Base-by-base conservation (phyloP, 1,284 basidiomycete genomes). In the Microbotryum violaceum region DNA sequence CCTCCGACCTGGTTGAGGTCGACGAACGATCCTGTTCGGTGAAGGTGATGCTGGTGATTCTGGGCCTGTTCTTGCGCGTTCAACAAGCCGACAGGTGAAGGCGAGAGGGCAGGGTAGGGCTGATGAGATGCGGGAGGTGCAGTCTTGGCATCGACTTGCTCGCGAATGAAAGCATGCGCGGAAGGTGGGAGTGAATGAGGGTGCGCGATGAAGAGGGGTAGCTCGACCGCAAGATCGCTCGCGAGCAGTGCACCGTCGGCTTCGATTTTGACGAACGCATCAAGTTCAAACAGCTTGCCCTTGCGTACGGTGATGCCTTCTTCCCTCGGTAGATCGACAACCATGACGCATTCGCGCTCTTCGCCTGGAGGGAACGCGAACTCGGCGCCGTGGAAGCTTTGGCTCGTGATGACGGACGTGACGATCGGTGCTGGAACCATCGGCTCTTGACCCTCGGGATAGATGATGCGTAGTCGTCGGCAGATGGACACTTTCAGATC, bases 171-270 rank as follows among this genome's bases (percentile, higher is more conserved):
- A 33, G 51, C 56, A 31, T 68, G 61, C 2, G 67, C 70, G 6
- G 67, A 63, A 42, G 56, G 57, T 1, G 72, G 71, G 20, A 74
- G 59, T 0, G 72, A 72, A 21, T 62, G 61, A 21, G 69, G 68
- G 54, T 74, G 71, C 0, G 69, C 66, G 31, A 73, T 60, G 53
- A 60, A 71, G 50, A 74, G 60, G 0, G 72, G 72, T 18, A 74
- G 47, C 49, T 74, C 72, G 52, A 74, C 60, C 10, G 57, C 25
- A 18, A 72, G 63, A 16, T 69, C 61, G 56, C 53, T 72, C 72
- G 64, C 64, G 8, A 72, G 54, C 44, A 70, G 67, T 1, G 66
- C 66, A 25, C 69, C 62, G 25, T 74, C 71, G 8, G 70, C 57
- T 31, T 66, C 66, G 21, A 72, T 60, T 29, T 63, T 52, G 4